These are phyloP conservation scores for Pestalotiopsis sp. DNA, from an alignment of 2,329 filamentous ascomycete species.

Conservation along the genomic window DNA sequence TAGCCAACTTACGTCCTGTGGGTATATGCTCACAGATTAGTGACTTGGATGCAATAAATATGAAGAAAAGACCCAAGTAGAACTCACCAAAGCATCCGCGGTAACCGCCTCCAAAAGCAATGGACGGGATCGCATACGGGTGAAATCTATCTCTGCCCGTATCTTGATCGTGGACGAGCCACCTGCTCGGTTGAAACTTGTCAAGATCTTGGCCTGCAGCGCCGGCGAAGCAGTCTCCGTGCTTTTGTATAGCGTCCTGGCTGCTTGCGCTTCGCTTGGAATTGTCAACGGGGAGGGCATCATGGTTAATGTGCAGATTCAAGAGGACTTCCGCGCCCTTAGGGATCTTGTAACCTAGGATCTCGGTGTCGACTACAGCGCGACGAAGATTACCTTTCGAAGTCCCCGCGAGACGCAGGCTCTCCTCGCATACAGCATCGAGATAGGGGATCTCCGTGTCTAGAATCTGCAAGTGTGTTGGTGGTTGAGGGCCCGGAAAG, in stretches of 20 bases:
- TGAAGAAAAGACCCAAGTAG: not conserved
- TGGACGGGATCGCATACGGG: not conserved
- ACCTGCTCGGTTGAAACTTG: not conserved
- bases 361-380: conserved; percentile 15
- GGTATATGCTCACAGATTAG: not conserved
- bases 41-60: not conserved
- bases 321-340: conserved; percentile 18
- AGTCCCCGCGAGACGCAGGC: conserved; percentile 12
- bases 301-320: not conserved
- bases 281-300: not conserved
- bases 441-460: conserved; percentile 28
- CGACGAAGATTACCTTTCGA: not conserved
- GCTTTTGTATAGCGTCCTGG: not conserved
- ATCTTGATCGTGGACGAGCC: not conserved
- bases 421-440: conserved; percentile 34
- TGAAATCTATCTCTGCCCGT: not conserved
- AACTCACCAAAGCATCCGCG: conserved; percentile 3
- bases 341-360: conserved; percentile 20
- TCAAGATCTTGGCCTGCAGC: not conserved
- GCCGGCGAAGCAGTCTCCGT: not conserved
- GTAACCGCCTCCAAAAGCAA: conserved; percentile 1
- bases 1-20: conserved; percentile 19
- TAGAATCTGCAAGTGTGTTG: conserved; percentile 26
- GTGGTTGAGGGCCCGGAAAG: conserved; percentile 16
- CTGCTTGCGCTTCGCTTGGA: not conserved